Percentiles rank a stretch among this genome's conserved stretches.
Conservation (phyloP, 257 asterid species). For the Hygrophila difformis region DNA sequence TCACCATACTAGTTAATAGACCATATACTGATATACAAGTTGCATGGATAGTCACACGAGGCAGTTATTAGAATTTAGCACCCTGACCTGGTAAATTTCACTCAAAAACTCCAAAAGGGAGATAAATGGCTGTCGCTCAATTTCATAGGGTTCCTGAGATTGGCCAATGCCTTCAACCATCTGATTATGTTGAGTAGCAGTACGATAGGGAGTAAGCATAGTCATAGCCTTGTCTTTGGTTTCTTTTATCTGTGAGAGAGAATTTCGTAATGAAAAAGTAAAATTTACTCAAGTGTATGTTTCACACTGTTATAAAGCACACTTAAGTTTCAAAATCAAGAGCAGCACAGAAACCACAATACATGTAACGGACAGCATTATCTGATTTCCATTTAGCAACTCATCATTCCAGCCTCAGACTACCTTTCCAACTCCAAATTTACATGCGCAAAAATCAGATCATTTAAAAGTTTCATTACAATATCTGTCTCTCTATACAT, state of each 20-base stretch:
- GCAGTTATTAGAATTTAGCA: conserved; percentile 7
- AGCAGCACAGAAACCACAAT: not conserved
- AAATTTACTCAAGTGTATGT: too few species aligned
- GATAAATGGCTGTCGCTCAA: conserved; percentile 58
- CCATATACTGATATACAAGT: conserved; percentile 6
- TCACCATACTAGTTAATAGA: not conserved
- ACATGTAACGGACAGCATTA: too few species aligned
- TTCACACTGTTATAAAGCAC: not conserved
- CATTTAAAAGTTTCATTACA: too few species aligned
- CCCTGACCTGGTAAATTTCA: conserved; percentile 84
- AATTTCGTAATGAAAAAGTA: conserved; percentile 10
- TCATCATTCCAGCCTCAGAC: conserved; percentile 2
- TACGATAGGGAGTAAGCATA: conserved; percentile 56
- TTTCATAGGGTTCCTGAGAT: conserved; percentile 43
- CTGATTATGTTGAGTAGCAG: conserved; percentile 43
- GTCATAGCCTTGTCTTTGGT: conserved; percentile 87
- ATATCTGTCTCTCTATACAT: too few species aligned
- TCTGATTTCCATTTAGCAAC: not conserved
- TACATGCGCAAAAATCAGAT: too few species aligned
- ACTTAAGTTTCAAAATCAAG: conserved; percentile 7
- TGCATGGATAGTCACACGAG: not conserved
- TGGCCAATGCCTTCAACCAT: conserved; percentile 41
- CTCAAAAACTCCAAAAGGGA: conserved; percentile 89
- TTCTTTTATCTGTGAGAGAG: conserved; percentile 70
- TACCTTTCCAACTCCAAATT: too few species aligned